Evolutionary conservation across 352 stramenopile genomes (phyloP).

Genomic region (Pythium rishiriense): DNA sequence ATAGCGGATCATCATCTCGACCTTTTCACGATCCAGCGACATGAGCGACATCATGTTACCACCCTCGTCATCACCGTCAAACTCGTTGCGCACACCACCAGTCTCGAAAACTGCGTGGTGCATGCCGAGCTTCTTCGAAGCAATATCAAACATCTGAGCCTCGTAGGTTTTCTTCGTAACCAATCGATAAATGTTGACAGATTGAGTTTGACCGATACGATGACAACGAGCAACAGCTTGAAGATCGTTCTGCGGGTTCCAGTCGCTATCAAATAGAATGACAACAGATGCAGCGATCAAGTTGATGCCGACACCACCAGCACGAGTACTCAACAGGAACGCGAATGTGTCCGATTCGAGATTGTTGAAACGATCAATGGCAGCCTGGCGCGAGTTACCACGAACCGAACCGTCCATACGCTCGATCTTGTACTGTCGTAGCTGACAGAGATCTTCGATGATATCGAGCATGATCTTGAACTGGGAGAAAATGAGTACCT

Average conservation of each 20-base stretch:
- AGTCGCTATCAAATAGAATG: constrained; percentile 96
- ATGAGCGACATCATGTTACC: constrained; percentile 92
- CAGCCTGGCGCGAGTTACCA: constrained; percentile 96
- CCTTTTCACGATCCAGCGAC: constrained; percentile 96
- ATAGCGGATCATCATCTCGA: constrained; percentile 97
- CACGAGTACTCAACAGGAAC: constrained; percentile 96
- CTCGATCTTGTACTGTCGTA: constrained; percentile 90
- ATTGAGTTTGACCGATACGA: constrained; percentile 99
- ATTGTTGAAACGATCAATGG: constrained; percentile 98
- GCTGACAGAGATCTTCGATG: constrained; percentile 88
- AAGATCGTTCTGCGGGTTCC: constrained; percentile 97
- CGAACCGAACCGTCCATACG: constrained; percentile 96
- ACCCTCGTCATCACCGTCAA: constrained; percentile 94
- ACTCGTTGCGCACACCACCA: constrained; percentile 88
- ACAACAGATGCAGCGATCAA: constrained; percentile 89
- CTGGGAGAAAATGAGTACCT: constrained; percentile 99
- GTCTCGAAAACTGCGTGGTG: constrained; percentile 98
- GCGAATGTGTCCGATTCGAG: constrained; percentile 94
- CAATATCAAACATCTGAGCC: constrained; percentile 99
- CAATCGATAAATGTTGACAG: constrained; percentile 99
- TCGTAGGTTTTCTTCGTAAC: constrained; percentile 99
- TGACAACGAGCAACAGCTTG: constrained; percentile 98
- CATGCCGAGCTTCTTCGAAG: constrained; percentile 98
- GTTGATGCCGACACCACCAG: constrained; percentile 97
- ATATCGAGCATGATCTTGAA: constrained; percentile 99